phyloP scores from a whole-genome alignment of 2,329 filamentous ascomycete species.

The Beauveria sp. region DNA sequence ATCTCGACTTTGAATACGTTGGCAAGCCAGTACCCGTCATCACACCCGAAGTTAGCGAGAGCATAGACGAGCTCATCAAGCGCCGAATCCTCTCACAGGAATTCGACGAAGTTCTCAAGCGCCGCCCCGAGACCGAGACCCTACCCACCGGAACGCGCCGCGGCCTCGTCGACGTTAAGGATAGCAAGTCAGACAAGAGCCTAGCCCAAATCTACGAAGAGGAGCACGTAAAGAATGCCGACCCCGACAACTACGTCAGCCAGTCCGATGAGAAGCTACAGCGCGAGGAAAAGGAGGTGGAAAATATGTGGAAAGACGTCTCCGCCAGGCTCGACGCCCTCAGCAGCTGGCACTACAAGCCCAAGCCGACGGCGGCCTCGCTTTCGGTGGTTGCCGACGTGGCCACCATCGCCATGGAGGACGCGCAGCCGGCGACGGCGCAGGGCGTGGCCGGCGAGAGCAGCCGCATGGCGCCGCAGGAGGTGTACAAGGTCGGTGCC shows the following conservation, averaged over 20 bases:
- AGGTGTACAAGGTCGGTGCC: slow-evolving; percentile 79
- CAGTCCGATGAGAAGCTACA: slow-evolving; percentile 74
- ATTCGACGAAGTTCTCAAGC: slow-evolving; percentile 83
- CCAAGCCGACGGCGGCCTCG: slow-evolving; percentile 71
- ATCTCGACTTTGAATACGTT: slow-evolving; percentile 89
- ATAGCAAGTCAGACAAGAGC: slow-evolving; percentile 78
- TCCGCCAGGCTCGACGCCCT: slow-evolving; percentile 77
- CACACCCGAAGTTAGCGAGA: slow-evolving; percentile 82
- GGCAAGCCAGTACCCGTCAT: slow-evolving; percentile 94
- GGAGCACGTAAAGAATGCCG: slow-evolving; percentile 71
- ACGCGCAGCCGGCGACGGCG: slow-evolving; percentile 79
- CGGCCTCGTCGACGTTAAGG: slow-evolving; percentile 73
- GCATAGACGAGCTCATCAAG: slow-evolving; percentile 91
- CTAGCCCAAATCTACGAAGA: slow-evolving; percentile 92
- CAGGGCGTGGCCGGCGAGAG: slow-evolving; percentile 61
- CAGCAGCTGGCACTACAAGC: slow-evolving; percentile 92
- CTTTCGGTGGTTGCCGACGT: slow-evolving; percentile 86
- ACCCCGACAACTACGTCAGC: slow-evolving; percentile 74
- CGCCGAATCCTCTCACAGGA: slow-evolving; percentile 81
- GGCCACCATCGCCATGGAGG: slow-evolving; percentile 89
- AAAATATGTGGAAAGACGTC: slow-evolving; percentile 74
- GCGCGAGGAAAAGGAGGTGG: slow-evolving; percentile 77
- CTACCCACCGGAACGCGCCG: slow-evolving; percentile 55
- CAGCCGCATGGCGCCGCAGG: slow-evolving; percentile 84
- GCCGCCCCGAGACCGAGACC: slow-evolving; percentile 67